A percentile compares a stretch with the other conserved stretches of the same genome.
Conservation (phyloP, 148 eudicot genomes). For the Persicaria maculosa region DNA sequence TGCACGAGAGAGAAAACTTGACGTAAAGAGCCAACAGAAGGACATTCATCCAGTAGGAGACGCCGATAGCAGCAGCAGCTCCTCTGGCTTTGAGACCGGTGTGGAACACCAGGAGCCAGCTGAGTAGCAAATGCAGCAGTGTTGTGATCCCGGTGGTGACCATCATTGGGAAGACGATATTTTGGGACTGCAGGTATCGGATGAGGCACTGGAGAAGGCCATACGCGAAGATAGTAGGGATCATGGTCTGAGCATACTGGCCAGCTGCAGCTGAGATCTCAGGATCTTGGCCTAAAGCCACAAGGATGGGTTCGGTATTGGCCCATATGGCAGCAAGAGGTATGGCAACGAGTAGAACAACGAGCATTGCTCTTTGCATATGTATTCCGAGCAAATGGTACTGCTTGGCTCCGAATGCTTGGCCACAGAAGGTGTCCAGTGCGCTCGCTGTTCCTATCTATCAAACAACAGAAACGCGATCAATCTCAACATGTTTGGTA, state of each 20-base stretch:
- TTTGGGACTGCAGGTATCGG: slow-evolving; percentile 15
- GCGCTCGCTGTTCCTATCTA: slow-evolving; percentile 53
- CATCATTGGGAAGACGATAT: slow-evolving; percentile 17
- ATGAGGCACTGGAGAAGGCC: slow-evolving; percentile 12
- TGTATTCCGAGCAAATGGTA: slow-evolving; percentile 42
- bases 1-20: slow-evolving; percentile 17
- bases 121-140: slow-evolving; percentile 1
- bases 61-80: slow-evolving; percentile 7
- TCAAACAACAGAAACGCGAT: neutral
- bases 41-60: slow-evolving; percentile 22
- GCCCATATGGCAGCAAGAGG: slow-evolving; percentile 15
- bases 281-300: slow-evolving; percentile 10
- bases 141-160: slow-evolving; percentile 12
- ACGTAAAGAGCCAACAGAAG: slow-evolving; percentile 19
- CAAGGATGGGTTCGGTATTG: slow-evolving; percentile 11
- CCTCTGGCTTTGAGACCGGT: slow-evolving; percentile 8
- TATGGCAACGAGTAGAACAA: neutral
- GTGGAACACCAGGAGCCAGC: slow-evolving; percentile 14
- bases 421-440: slow-evolving; percentile 46
- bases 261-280: slow-evolving; percentile 16
- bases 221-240: slow-evolving; percentile 12
- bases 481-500: too few species aligned
- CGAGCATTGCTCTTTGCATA: slow-evolving; percentile 22
- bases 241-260: slow-evolving; percentile 5
- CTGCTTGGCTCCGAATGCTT: slow-evolving; percentile 43